Evolutionary conservation across 2,329 filamentous ascomycete genomes (phyloP), one percentile per base, ranked within the genome.

Genomic region (Beauveria sp.): DNA sequence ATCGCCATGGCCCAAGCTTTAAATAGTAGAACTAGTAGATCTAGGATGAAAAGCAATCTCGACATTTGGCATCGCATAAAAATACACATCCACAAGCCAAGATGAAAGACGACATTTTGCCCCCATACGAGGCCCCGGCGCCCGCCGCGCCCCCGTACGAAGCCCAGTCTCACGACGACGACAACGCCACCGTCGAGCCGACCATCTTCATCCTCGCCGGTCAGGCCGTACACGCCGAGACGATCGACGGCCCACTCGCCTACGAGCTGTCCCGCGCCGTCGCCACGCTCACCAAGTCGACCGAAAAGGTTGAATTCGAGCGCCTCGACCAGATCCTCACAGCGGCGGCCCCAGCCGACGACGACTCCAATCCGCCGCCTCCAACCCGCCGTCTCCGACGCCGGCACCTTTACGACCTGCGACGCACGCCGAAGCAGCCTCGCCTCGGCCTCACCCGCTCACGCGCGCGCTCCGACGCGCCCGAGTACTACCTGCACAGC

Each of bases 401-500:
- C 7, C 43, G 55, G 3, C 43, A 58, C 45, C 43, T 58, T 6
- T 58, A 58, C 45, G 45, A 49, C 55, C 55, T 58, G 7, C 55
- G 55, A 5, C 55, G 24, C 7, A 49, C 24, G 24, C 20, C 26
- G 20, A 50, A 58, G 55, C 55, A 40, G 55, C 55, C 55, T 20
- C 43, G 45, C 55, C 42, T 20, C 55, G 43, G 43, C 55, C 20
- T 58, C 45, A 3, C 31, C 20, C 55, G 55, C 18, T 20, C 55
- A 1, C 55, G 45, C 31, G 16, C 43, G 20, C n/a, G 22, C 52
- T n/a, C 38, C 14, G 52, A 54, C 42, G 53, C 42, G 18, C 56
- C 56, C 18, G 56, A 51, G 46, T 59, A 59, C 56, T 59, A 51
- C 56, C 42, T 59, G 6, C 56, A 59, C 56, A 51, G 46, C 24